Evolutionary conservation across 75 land plant genomes (phyloP).

Genomic region (Cunninghamia lanceolata): DNA sequence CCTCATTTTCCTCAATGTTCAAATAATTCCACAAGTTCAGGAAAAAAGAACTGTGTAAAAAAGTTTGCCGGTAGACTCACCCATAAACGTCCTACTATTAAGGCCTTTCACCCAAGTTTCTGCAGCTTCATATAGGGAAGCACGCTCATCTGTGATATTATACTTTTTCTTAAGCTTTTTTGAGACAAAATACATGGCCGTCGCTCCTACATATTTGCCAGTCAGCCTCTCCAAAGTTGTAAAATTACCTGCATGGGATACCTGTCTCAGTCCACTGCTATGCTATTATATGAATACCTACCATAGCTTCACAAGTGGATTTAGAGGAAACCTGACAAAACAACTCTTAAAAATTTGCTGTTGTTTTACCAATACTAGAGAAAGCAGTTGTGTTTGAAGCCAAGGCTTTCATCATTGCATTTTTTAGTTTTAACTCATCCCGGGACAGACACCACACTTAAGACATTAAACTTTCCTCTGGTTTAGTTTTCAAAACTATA

Average conservation of each 20-base stretch:
- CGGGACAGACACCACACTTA: background rate
- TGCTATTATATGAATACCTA: background rate
- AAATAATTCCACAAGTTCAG: background rate
- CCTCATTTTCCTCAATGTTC: background rate
- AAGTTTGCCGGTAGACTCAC: slow-evolving; percentile 23
- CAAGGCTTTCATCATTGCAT: background rate
- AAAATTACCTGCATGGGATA: slow-evolving; percentile 71
- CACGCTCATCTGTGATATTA: slow-evolving; percentile 91
- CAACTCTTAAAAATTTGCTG: background rate
- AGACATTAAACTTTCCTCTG: background rate
- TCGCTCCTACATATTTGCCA: slow-evolving; percentile 93
- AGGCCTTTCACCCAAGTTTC: slow-evolving; percentile 91
- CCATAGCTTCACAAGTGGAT: background rate
- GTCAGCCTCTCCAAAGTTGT: slow-evolving; percentile 71
- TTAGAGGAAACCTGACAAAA: background rate
- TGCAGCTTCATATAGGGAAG: slow-evolving; percentile 88
- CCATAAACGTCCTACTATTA: slow-evolving; percentile 76
- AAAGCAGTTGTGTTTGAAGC: background rate
- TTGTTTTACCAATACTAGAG: background rate
- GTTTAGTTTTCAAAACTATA: background rate
- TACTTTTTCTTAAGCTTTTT: slow-evolving; percentile 91
- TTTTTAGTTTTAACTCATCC: background rate
- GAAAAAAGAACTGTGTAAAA: background rate
- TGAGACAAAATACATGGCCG: slow-evolving; percentile 92
- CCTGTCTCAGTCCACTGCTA: background rate